Evolutionary conservation across 2,329 filamentous ascomycete species (phyloP).

Genomic region (Fusarium anthophilum): DNA sequence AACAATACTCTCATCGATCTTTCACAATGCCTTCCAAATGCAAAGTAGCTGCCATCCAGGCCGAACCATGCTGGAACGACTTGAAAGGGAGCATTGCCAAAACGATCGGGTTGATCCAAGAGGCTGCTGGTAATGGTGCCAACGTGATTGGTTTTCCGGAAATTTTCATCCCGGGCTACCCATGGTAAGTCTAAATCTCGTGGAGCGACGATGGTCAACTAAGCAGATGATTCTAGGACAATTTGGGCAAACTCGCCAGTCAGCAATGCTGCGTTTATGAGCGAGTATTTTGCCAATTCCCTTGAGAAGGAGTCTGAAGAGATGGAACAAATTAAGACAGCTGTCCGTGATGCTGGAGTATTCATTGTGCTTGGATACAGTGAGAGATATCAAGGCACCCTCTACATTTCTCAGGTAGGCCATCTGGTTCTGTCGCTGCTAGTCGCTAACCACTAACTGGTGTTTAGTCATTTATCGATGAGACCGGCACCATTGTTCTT

Average conservation of each 20-base stretch:
- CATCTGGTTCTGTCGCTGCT: accelerated
- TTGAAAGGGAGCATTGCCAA: not conserved
- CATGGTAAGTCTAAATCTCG: not conserved
- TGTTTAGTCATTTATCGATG: not conserved
- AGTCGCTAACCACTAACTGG: accelerated
- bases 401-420: not conserved
- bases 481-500: not conserved
- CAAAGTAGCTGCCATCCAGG: not conserved
- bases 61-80: not conserved
- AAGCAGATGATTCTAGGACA: not conserved
- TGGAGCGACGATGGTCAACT: not conserved
- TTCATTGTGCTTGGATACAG: not conserved
- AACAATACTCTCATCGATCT: not conserved
- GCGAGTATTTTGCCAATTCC: not conserved
- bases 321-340: not conserved
- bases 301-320: not conserved
- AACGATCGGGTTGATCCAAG: not conserved
- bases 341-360: not conserved
- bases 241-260: not conserved
- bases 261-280: not conserved
- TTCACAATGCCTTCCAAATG: not conserved
- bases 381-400: not conserved
- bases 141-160: not conserved
- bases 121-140: not conserved
- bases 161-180: not conserved